Conservation (phyloP, 2,329 filamentous ascomycete species). For the Sporothrix luriei region DNA sequence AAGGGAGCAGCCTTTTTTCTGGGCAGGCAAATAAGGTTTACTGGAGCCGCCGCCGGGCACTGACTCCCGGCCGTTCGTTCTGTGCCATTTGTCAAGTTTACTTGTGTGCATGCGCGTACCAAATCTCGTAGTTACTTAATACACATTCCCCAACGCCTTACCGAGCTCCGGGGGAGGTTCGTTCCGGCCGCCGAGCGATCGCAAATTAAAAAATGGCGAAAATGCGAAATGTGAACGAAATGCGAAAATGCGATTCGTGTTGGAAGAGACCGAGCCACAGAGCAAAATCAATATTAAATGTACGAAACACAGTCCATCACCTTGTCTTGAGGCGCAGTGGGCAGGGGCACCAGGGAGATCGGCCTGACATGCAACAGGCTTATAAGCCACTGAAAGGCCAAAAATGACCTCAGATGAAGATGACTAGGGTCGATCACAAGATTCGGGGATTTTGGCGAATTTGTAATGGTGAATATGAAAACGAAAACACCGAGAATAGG, state of each 20-base stretch:
- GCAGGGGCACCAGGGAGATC: background rate
- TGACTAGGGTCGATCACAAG: background rate
- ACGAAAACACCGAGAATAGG: background rate
- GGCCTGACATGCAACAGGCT: background rate
- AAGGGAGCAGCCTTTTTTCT: background rate
- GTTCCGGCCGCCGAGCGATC: background rate
- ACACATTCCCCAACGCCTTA: background rate
- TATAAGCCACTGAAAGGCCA: background rate
- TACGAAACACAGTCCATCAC: too few relatives aligned
- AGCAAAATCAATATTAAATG: too few relatives aligned
- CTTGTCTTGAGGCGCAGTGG: background rate
- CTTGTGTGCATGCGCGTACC: too few relatives aligned
- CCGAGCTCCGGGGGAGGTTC: background rate
- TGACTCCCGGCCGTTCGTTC: slow-evolving; percentile 2
- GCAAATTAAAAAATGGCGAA: background rate
- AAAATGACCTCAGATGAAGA: background rate
- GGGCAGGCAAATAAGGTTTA: slow-evolving; percentile 21
- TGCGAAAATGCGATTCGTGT: too few relatives aligned
- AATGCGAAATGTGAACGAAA: too few relatives aligned
- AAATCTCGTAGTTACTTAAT: slow-evolving; percentile 5
- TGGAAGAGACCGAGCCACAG: too few relatives aligned
- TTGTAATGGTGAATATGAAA: background rate
- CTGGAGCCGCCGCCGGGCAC: slow-evolving; percentile 20
- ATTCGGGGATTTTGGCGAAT: background rate
- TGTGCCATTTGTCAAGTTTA: background rate